phyloP scores from a whole-genome alignment of 2,329 filamentous ascomycete genomes.

The Ascosphaera acerosa region DNA sequence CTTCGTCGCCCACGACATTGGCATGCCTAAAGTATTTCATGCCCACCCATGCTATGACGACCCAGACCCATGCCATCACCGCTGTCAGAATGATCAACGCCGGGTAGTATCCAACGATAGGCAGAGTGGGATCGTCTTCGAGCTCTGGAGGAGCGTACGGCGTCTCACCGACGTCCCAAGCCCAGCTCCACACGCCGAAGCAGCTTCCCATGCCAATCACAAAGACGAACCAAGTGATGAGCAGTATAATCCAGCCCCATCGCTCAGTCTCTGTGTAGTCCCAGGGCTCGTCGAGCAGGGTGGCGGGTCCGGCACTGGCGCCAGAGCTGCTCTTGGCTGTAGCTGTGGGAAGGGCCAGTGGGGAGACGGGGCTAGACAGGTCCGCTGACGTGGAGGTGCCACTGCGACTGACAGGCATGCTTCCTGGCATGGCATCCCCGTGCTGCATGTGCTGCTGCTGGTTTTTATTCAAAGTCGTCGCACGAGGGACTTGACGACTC shows the following conservation, averaged over 20 bases:
- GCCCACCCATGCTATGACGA: constrained; percentile 86
- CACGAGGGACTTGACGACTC: not conserved
- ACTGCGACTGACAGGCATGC: not conserved
- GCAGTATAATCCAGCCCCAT: constrained; percentile 90
- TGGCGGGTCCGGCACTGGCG: constrained; percentile 14
- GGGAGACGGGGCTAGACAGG: not conserved
- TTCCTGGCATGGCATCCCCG: not conserved
- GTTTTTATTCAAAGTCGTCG: not conserved
- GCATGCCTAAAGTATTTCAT: constrained; percentile 99
- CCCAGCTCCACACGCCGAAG: constrained; percentile 91
- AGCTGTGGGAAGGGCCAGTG: constrained; percentile 16
- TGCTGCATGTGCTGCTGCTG: not conserved
- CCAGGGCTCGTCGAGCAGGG: constrained; percentile 34
- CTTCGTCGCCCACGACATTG: constrained; percentile 48
- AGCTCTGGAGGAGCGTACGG: constrained; percentile 87
- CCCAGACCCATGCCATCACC: constrained; percentile 98
- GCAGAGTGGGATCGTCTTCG: constrained; percentile 80
- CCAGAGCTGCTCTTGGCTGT: constrained; percentile 13
- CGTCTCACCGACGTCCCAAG: constrained; percentile 92
- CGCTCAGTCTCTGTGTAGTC: constrained; percentile 89
- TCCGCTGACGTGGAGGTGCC: not conserved
- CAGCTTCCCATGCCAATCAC: constrained; percentile 92
- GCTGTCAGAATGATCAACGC: constrained; percentile 76
- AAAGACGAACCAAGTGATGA: constrained; percentile 86
- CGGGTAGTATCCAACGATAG: constrained; percentile 93